These are phyloP conservation scores for Fusarium mangiferae DNA, from an alignment of 2,329 filamentous ascomycete species.

Conservation along the genomic window DNA sequence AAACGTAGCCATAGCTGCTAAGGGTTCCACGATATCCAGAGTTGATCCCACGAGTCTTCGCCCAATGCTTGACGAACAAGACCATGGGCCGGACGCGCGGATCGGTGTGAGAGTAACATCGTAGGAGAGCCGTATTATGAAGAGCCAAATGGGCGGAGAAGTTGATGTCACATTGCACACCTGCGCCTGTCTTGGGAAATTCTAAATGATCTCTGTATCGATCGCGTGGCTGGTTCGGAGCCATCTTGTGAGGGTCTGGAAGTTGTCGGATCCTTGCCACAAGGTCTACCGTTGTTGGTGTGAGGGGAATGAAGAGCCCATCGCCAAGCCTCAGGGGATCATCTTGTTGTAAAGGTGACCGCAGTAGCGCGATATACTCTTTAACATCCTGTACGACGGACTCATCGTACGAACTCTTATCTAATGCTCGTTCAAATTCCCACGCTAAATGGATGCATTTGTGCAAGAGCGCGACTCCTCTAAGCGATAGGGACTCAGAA, in stretches of 20 bases:
- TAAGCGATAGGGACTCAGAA: conserved; percentile 47
- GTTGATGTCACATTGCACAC: conserved; percentile 93
- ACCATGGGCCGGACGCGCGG: conserved; percentile 80
- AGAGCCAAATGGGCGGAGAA: conserved; percentile 86
- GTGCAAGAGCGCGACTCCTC: conserved; percentile 60
- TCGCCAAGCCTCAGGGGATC: conserved; percentile 6
- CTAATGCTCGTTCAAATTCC: conserved; percentile 65
- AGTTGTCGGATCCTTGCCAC: conserved; percentile 58
- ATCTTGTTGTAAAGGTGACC: conserved; percentile 46
- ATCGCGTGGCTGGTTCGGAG: conserved; percentile 63
- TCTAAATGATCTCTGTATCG: conserved; percentile 72
- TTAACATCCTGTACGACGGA: conserved; percentile 51
- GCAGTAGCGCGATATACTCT: conserved; percentile 63
- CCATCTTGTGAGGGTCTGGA: conserved; percentile 60
- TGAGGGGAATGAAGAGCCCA: conserved; percentile 51
- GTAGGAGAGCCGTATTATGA: conserved; percentile 84
- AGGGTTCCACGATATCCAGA: conserved; percentile 86
- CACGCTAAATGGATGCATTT: conserved; percentile 65
- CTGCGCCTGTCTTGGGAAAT: conserved; percentile 79
- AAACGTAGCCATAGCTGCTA: conserved; percentile 88
- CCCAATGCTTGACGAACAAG: conserved; percentile 91
- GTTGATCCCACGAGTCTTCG: conserved; percentile 86
- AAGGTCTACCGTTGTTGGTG: conserved; percentile 46
- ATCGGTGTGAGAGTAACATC: conserved; percentile 85
- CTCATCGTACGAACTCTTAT: conserved; percentile 58